Conservation (phyloP, 106 monocot genomes). For the Dendrobium huoshanense region DNA sequence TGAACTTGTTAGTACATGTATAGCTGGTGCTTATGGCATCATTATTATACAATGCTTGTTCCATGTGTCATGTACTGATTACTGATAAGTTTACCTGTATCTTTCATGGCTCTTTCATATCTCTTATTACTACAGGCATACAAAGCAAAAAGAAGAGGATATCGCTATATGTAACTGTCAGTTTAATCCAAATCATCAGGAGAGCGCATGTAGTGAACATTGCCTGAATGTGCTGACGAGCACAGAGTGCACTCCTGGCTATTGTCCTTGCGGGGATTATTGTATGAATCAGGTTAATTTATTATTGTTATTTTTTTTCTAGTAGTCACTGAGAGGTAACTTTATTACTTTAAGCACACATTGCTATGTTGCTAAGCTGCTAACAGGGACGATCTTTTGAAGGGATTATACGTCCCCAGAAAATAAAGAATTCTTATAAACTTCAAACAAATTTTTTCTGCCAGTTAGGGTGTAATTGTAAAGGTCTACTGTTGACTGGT, state of each 20-base stretch:
- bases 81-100: background rate
- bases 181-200: conserved; percentile 48
- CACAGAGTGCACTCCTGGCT: conserved; percentile 88
- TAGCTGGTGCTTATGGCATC: background rate
- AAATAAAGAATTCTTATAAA: background rate
- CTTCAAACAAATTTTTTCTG: background rate
- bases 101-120: background rate
- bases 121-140: conserved; percentile 44
- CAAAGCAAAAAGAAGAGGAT: conserved; percentile 83
- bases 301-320: background rate
- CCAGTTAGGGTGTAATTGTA: background rate
- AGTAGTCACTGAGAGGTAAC: background rate
- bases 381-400: background rate
- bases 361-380: background rate
- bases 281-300: conserved; percentile 86
- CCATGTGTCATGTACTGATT: conserved; percentile 5
- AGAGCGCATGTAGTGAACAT: conserved; percentile 78
- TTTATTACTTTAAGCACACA: background rate
- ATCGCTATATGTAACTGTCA: conserved; percentile 69
- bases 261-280: conserved; percentile 61
- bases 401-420: background rate
- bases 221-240: conserved; percentile 90
- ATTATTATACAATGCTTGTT: background rate
- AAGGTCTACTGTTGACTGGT: no score
- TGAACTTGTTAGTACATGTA: background rate